Evolutionary conservation across 2,329 filamentous ascomycete genomes (phyloP), one percentile per base, ranked within the genome.

Genomic region (Phyllosticta citriasiana): DNA sequence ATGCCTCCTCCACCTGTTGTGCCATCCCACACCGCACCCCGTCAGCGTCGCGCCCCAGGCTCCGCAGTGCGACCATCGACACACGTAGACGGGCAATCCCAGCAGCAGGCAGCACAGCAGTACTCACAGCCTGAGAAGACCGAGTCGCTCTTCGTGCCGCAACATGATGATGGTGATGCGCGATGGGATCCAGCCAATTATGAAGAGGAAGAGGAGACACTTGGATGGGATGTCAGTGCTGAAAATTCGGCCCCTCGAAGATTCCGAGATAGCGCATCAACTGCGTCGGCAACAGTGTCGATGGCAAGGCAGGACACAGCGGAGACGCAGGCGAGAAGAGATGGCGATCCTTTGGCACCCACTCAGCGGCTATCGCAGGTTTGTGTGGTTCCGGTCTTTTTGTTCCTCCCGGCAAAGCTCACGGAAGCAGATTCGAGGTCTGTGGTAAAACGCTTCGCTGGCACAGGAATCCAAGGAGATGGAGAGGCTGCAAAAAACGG

Each of bases 351-450:
- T 2, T 68, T 92, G 60, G 85, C 88, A 65, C 88, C 89, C 24
- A 92, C 89, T 2, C 89, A 93, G 70, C 82, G 83, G 60, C 76
- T 91, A 30, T 88, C 87, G 22, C 83, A 92, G 68, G 86, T 87
- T 63, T 75, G 79, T 65, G 9, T 25, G 25, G 27, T 4, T 4
- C 8, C n/a, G 16, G 4, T 24, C 10, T 1, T n/a, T 8, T 4
- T 25, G 19, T 6, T 12, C 7, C 19, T 25, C 4, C 4, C 25
- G 4, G 4, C 5, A 27, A n/a, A 33, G 25, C 54, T 55, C 12
- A 55, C 54, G n/a, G 25, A n/a, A 52, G 53, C 33, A 16, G 52
- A 59, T 59, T 40, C 57, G 25, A 8, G 57, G 51, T 2, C 19
- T 59, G 12, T 59, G 57, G 57, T 59, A 52, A 59, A 40, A 14